Evolutionary conservation across 208 protist species (phyloP).

Genomic region (Leishmania guyanensis): DNA sequence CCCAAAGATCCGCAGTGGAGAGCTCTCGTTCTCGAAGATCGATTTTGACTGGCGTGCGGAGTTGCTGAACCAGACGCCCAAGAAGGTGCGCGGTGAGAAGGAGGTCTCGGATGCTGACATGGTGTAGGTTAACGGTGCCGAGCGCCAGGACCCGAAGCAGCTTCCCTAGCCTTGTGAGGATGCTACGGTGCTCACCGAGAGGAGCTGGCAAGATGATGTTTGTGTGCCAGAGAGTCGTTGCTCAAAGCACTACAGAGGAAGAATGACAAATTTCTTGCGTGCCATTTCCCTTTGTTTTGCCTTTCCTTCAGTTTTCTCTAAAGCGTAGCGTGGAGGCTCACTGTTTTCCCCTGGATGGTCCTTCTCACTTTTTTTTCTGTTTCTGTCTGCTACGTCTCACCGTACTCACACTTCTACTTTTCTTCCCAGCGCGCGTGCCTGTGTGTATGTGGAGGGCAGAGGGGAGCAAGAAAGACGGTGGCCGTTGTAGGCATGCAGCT

Average conservation of each 20-base stretch:
- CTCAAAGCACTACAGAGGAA: not conserved
- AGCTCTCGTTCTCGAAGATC: conserved; percentile 37
- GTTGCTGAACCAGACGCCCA: conserved; percentile 39
- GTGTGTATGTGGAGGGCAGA: no score
- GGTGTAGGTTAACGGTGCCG: not conserved
- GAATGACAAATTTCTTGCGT: not conserved
- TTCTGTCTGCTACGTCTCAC: not conserved
- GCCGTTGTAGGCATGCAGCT: no score
- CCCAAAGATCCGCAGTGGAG: conserved; percentile 39
- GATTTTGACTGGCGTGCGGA: conserved; percentile 42
- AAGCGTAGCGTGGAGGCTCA: not conserved
- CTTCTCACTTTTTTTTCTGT: not conserved
- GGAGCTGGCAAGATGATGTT: not conserved
- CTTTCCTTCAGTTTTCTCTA: not conserved
- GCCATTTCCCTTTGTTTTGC: not conserved
- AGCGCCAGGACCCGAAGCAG: not conserved
- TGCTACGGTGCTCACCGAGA: not conserved
- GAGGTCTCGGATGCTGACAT: conserved; percentile 3
- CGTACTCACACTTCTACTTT: not conserved
- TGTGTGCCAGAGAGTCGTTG: not conserved
- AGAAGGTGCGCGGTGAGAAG: conserved; percentile 24
- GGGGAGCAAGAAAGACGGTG: no score
- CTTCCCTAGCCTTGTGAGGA: not conserved
- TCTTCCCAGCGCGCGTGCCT: no score
- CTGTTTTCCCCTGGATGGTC: no score